Evolutionary conservation across 2,329 filamentous ascomycete genomes (phyloP), one percentile per base, ranked within the genome.

Genomic region (Colletotrichum noveboracense): DNA sequence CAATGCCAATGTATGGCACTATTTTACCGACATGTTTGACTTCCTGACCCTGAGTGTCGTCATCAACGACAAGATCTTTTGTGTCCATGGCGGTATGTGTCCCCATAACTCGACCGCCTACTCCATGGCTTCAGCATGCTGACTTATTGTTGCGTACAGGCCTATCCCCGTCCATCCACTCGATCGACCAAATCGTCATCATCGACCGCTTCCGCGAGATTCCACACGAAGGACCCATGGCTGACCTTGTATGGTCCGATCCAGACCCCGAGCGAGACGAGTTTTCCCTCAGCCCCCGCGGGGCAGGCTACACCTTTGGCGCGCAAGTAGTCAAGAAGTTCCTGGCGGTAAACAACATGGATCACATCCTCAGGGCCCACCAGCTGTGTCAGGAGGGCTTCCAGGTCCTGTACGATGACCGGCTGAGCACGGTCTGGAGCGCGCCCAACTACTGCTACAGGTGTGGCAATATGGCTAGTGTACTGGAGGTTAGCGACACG

Each of bases 1-100:
- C 83, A 98, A 98, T 83, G 96, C 97, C 78, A 98, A 97, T 81
- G 97, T 99, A 26, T 99, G 97, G 97, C 97, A 99, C 86, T 97
- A 98, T 85, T 99, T 99, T 84, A 99, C 97, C 79, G 97, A 99
- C 87, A 98, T 99, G 96, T 99, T 99, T 86, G 97, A 99, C 87
- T 99, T 98, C 85, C 89, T 99, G 78, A 98, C 96, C 9, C 89
- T 99, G 73, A 98, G 95, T 80, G 97, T 98, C 76, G 96, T 99
- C 78, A 99, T 99, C 83, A 98, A 98, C 84, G 94, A 99, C 85
- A 95, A 98, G 85, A 99, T 99, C 79, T 99, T 99, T 85, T 99
- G 97, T 85, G 97, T 99, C 8, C 97, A 99, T 84, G 97, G 97
- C 83, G 96, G 93, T 88, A 85, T 85, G 83, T 85, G 34, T 28